Conservation (phyloP, 805 yeast genomes). For the Metschnikowia drakensbergensis region DNA sequence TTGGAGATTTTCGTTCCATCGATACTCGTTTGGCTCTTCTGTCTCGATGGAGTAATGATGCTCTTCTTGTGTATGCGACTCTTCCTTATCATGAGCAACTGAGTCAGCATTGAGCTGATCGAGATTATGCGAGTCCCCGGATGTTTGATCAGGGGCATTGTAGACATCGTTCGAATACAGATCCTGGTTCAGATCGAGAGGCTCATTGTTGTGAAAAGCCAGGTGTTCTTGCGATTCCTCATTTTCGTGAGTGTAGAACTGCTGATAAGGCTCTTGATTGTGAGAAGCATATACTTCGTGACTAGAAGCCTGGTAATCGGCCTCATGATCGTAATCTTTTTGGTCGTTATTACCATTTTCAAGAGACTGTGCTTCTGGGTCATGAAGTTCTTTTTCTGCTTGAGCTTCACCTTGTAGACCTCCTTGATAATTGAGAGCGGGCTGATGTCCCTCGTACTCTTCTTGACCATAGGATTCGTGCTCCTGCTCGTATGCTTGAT, state of each 20-base stretch:
- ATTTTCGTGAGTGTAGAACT: too few species aligned
- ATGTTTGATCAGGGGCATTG: neutral
- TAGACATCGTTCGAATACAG: neutral
- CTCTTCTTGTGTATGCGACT: neutral
- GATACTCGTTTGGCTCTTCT: neutral
- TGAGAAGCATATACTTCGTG: neutral
- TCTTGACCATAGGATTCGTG: neutral
- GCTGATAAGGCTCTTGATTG: neutral
- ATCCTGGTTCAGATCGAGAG: neutral
- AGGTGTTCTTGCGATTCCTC: neutral
- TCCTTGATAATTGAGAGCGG: neutral
- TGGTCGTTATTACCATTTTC: neutral
- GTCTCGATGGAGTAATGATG: neutral
- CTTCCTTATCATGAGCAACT: neutral
- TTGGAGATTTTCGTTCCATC: neutral
- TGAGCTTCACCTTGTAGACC: neutral
- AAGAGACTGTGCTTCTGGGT: neutral
- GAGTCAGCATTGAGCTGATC: neutral
- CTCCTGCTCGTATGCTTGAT: too few species aligned
- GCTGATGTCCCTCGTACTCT: neutral
- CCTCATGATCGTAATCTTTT: neutral
- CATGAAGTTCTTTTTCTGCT: neutral
- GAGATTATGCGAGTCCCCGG: neutral
- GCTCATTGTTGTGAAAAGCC: neutral
- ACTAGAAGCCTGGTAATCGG: neutral